Conservation (phyloP, 2,329 filamentous ascomycete species). For the Tolypocladium sp. region DNA sequence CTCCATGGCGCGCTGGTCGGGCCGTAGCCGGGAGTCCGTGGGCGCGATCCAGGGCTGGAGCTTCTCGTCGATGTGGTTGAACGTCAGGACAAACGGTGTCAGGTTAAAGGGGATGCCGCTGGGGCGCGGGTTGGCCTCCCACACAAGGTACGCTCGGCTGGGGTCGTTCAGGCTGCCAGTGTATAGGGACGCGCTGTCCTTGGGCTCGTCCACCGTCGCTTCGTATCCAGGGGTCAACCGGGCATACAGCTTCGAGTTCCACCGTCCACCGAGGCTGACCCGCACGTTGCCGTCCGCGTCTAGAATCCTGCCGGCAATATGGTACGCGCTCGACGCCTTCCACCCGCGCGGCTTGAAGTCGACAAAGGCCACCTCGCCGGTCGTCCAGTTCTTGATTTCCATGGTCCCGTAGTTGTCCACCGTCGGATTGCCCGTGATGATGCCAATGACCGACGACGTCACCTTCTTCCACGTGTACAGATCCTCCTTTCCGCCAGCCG, state of each 20-base stretch:
- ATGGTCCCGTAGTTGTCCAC: conserved; percentile 98
- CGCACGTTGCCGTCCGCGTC: conserved; percentile 71
- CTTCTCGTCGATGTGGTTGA: conserved; percentile 87
- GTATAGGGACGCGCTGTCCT: conserved; percentile 26
- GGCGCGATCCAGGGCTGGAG: conserved; percentile 71
- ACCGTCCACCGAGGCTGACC: conserved; percentile 85
- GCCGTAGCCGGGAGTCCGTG: conserved; percentile 85
- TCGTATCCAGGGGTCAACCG: conserved; percentile 88
- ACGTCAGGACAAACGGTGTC: conserved; percentile 88
- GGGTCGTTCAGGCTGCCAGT: conserved; percentile 52
- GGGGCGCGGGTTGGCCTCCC: conserved; percentile 79
- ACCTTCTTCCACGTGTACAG: conserved; percentile 99
- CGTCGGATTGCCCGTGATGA: conserved; percentile 90
- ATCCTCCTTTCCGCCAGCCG: conserved; percentile 67
- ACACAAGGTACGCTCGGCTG: conserved; percentile 77
- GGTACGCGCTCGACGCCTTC: conserved; percentile 88
- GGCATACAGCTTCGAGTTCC: conserved; percentile 97
- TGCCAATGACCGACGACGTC: conserved; percentile 93
- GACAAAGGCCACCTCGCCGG: conserved; percentile 77
- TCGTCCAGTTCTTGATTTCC: conserved; percentile 97
- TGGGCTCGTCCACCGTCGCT: conserved; percentile 54
- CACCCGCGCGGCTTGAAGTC: conserved; percentile 95
- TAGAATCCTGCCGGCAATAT: conserved; percentile 77
- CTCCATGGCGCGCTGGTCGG: conserved; percentile 96
- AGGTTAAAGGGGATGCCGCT: conserved; percentile 90